Evolutionary conservation across 768 basidiomycete species (phyloP), one percentile per base, ranked within the genome.

Genomic region (Pleurotus tuber-regium): DNA sequence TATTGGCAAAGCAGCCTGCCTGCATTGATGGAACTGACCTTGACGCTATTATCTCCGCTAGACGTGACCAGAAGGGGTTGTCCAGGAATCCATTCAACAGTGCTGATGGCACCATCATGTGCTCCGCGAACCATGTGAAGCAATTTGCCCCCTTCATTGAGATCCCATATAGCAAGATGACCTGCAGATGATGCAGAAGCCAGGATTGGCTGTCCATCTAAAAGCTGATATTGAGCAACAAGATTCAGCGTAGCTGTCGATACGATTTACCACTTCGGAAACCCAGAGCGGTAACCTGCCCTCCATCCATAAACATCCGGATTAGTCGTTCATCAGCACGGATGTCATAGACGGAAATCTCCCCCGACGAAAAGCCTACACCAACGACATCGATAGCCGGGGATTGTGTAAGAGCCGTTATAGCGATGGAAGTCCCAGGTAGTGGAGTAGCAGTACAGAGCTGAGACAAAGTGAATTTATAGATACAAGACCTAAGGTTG

Each of bases 381-480:
- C 92, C 97, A 31, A 98, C 78, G 8, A 98, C 92, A 61, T 99
- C 97, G 47, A 98, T 87, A 11, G 95, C 97, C 21, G 96, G 95
- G 7, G 93, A 95, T 64, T 97, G 97, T 1, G 83, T 82, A 31
- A 98, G 62, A 2, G 86, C 73, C 1, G 92, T 94, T 57, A 98
- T 82, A 7, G 89, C 46, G 61, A 66, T 4, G 63, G 57, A 5
- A 61, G 63, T 52, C 48, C 68, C 54, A 56, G 60, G 36, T 58
- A 49, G 35, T 59, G 36, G 63, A 67, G 51, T 63, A 62, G 40
- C 57, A 57, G 54, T 49, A 63, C 61, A 40, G 58, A 94, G 64
- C 39, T 73, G 68, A 21, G 80, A 65, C 9, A 78, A 61, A 1
- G 80, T 61, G 65, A 95, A 93, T 43, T 82, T 84, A 67, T 97